A percentile compares a stretch with the other conserved stretches of the same genome.
These are phyloP conservation scores for Penicillium paxilli DNA, from an alignment of 495 filamentous ascomycete genomes.

Conservation along the genomic window DNA sequence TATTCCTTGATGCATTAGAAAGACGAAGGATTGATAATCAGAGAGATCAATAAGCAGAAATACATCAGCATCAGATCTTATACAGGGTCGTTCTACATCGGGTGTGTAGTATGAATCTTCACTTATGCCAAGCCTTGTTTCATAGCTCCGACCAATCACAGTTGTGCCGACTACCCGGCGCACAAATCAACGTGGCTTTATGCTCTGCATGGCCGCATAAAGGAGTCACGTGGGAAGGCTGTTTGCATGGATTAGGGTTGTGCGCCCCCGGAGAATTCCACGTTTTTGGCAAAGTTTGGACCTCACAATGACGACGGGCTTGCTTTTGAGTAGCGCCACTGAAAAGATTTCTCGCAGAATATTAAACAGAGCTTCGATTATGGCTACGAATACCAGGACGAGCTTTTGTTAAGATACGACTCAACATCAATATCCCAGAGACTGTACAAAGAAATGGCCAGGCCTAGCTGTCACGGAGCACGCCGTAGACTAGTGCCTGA, in stretches of 20 bases:
- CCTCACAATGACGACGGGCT: neutral
- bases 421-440: too few relatives aligned
- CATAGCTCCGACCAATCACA: neutral
- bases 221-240: neutral
- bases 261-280: neutral
- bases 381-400: too few relatives aligned
- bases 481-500: neutral
- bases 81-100: neutral
- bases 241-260: neutral
- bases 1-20: too few relatives aligned
- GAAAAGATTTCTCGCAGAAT: neutral
- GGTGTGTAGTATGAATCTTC: too few relatives aligned
- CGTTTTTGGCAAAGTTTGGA: neutral
- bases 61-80: neutral
- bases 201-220: conserved; percentile 5
- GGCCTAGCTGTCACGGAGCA: neutral
- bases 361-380: too few relatives aligned
- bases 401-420: too few relatives aligned
- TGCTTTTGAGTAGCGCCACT: neutral
- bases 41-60: neutral
- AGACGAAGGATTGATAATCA: neutral
- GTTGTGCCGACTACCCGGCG: conserved; percentile 14
- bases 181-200: conserved; percentile 2
- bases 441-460: too few relatives aligned
- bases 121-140: neutral